phyloP scores from a whole-genome alignment of 257 asterid species.

The Plectranthus barbatus region DNA sequence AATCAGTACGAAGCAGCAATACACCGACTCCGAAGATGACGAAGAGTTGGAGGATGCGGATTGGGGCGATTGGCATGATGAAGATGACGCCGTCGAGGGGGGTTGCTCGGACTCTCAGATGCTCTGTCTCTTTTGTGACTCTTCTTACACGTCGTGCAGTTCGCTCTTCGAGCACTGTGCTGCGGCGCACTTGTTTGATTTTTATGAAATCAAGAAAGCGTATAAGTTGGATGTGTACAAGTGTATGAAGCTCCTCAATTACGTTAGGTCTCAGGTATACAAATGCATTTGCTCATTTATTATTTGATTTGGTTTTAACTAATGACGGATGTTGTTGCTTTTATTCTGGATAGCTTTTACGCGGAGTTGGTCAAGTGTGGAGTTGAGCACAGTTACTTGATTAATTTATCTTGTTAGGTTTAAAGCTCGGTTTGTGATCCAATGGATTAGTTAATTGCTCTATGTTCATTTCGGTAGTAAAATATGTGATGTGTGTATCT shows the following conservation, averaged over 20 bases:
- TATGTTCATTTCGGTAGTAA: neutral
- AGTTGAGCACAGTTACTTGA: neutral
- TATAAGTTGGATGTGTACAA: constrained; percentile 63
- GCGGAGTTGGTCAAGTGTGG: neutral
- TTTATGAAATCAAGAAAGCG: constrained; percentile 27
- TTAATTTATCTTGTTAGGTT: no score
- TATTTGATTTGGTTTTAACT: neutral
- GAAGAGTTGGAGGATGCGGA: constrained; percentile 28
- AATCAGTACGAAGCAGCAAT: neutral
- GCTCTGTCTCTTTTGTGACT: constrained; percentile 72
- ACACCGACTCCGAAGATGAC: constrained; percentile 29
- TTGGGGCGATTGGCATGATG: constrained; percentile 48
- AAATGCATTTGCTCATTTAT: neutral
- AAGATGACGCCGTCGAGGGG: constrained; percentile 25
- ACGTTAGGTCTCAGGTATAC: constrained; percentile 75
- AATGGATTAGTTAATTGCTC: neutral
- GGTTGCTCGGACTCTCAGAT: constrained; percentile 6
- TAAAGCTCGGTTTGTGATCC: neutral
- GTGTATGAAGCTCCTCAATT: constrained; percentile 80
- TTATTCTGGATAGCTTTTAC: neutral
- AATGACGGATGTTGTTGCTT: neutral
- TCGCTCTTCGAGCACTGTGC: constrained; percentile 67
- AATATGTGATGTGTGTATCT: neutral
- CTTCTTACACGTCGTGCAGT: constrained; percentile 29
- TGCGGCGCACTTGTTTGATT: constrained; percentile 56